These are phyloP conservation scores for Catharanthus roseus DNA, from an alignment of 257 asterid species.

Conservation along the genomic window DNA sequence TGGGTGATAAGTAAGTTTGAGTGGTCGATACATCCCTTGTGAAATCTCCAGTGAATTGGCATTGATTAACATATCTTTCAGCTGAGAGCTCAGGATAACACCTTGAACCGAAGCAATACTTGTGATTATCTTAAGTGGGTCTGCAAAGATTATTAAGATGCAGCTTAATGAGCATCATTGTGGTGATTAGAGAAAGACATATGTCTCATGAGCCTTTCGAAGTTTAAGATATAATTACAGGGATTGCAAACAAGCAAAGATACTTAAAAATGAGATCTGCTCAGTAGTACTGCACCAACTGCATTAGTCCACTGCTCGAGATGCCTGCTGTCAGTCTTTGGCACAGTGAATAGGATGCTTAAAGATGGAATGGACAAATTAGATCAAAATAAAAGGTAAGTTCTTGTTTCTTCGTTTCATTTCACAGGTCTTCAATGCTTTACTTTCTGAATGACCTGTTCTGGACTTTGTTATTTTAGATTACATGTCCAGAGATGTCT, in stretches of 20 bases:
- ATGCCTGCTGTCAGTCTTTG: neutral
- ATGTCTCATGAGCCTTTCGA: too few relatives aligned
- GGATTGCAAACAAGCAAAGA: too few relatives aligned
- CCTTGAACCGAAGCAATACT: constrained; percentile 72
- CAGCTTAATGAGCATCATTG: neutral
- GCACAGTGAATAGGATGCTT: neutral
- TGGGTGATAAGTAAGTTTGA: constrained; percentile 68
- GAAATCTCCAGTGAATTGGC: constrained; percentile 44
- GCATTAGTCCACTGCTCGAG: neutral
- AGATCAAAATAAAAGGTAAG: neutral
- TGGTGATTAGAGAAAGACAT: too few relatives aligned
- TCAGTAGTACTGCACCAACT: neutral
- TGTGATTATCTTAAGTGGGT: constrained; percentile 48
- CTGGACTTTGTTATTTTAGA: neutral
- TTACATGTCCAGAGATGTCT: neutral
- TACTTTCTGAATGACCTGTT: neutral
- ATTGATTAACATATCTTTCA: constrained; percentile 61
- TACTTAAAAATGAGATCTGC: too few relatives aligned
- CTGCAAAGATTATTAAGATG: constrained; percentile 27
- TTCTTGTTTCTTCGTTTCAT: neutral
- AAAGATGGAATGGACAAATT: neutral
- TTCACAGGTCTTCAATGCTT: neutral
- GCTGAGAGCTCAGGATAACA: constrained; percentile 72
- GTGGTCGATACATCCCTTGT: constrained; percentile 49
- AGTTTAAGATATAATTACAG: too few relatives aligned